A percentile compares a stretch with the other conserved stretches of the same genome.
Evolutionary conservation across 176 grass and related monocot species (phyloP).

Genomic region (Ensete ventricosum): DNA sequence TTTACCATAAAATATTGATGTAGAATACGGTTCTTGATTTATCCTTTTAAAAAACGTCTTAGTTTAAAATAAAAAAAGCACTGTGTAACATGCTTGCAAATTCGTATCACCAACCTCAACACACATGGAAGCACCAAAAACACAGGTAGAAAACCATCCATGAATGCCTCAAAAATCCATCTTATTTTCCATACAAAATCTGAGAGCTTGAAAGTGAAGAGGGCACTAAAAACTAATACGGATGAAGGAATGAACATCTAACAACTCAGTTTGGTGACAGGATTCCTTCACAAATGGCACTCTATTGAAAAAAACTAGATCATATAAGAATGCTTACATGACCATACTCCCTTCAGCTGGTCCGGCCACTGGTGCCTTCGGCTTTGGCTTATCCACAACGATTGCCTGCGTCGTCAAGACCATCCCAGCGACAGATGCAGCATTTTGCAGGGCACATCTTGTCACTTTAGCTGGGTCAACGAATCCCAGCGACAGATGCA

Average conservation of each 20-base stretch:
- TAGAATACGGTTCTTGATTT: too few species aligned
- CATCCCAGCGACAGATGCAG: conserved; percentile 14
- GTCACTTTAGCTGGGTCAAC: conserved; percentile 8
- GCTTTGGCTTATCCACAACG: conserved; percentile 9
- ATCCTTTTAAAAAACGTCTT: too few species aligned
- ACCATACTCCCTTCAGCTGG: not conserved
- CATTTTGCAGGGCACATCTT: conserved; percentile 16
- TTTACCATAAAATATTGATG: too few species aligned
- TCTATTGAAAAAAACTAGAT: not conserved
- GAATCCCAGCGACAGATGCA: conserved; percentile 12
- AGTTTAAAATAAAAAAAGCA: too few species aligned
- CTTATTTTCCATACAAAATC: not conserved
- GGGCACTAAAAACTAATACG: not conserved
- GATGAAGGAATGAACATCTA: not conserved
- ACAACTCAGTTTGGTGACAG: not conserved
- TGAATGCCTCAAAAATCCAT: not conserved
- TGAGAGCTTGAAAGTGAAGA: not conserved
- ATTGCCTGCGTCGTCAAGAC: conserved; percentile 13
- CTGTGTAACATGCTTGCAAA: too few species aligned
- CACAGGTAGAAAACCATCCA: too few species aligned
- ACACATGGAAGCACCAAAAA: too few species aligned
- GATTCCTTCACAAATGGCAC: not conserved
- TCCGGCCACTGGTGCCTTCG: not conserved
- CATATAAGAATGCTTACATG: not conserved
- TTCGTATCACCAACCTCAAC: too few species aligned